These are phyloP conservation scores for Hordeum pubiflorum DNA, from an alignment of 202 grass and related monocot genomes.

Conservation along the genomic window DNA sequence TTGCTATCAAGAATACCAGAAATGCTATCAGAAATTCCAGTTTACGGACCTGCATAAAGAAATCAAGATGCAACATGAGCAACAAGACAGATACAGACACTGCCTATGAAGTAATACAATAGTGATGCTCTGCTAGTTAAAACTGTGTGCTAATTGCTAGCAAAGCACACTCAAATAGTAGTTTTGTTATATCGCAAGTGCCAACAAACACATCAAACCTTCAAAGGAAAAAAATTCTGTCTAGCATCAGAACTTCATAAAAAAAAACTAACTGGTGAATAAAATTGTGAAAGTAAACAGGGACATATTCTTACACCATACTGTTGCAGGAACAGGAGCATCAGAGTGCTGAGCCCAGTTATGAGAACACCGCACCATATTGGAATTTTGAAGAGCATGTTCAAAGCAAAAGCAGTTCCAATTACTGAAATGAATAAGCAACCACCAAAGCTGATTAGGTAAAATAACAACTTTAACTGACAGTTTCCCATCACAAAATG, in stretches of 20 bases:
- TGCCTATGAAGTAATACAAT: not conserved
- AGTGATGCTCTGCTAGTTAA: not conserved
- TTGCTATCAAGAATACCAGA: conserved; percentile 80
- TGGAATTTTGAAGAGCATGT: conserved; percentile 86
- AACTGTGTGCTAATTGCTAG: not conserved
- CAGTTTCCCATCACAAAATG: not conserved
- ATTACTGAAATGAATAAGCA: conserved; percentile 55
- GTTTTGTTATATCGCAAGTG: not conserved
- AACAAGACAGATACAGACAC: not conserved
- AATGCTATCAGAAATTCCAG: conserved; percentile 85
- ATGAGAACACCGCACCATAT: conserved; percentile 93
- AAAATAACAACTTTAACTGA: not conserved
- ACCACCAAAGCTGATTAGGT: conserved; percentile 6
- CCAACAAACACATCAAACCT: not conserved
- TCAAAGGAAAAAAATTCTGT: not conserved
- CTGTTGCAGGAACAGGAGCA: conserved; percentile 83
- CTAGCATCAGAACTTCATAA: not conserved
- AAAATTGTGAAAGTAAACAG: not conserved
- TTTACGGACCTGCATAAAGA: conserved; percentile 71
- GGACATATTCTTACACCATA: conserved; percentile 64
- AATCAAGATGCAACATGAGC: conserved; percentile 13
- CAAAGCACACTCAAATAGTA: not conserved
- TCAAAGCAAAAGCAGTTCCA: conserved; percentile 98
- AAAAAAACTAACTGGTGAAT: not conserved
- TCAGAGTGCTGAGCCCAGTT: conserved; percentile 85